Percentiles rank a stretch among this genome's conserved stretches.
phyloP scores from a whole-genome alignment of 352 stramenopile species.

The Pythium grandisporangium region DNA sequence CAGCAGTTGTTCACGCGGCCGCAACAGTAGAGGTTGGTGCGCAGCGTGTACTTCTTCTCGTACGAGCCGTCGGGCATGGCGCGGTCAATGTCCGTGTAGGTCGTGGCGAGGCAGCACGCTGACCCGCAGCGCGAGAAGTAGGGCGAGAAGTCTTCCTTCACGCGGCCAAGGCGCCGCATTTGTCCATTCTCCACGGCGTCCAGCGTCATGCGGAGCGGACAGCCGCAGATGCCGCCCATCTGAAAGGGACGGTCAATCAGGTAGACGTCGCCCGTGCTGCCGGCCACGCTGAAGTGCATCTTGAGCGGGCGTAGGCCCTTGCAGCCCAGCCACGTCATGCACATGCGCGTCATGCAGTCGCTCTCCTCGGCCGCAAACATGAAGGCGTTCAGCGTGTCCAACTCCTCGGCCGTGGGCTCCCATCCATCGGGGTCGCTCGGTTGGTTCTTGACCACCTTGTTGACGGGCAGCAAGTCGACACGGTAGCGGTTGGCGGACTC shows the following conservation, averaged over 20 bases:
- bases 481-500: constrained; percentile 59
- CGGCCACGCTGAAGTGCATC: constrained; percentile 31
- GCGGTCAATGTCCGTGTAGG: constrained; percentile 56
- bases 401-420: constrained; percentile 29
- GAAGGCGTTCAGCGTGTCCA: constrained; percentile 36
- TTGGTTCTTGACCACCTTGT: constrained; percentile 43
- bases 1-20: constrained; percentile 63
- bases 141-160: constrained; percentile 46
- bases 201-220: constrained; percentile 35
- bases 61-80: constrained; percentile 36
- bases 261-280: constrained; percentile 33
- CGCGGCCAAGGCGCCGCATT: constrained; percentile 21
- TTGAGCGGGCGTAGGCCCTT: constrained; percentile 26
- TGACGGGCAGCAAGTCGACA: constrained; percentile 23
- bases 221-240: constrained; percentile 22
- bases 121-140: constrained; percentile 32
- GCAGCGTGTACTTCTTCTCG: constrained; percentile 40
- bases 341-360: constrained; percentile 16
- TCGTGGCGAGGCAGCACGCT: constrained; percentile 38
- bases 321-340: constrained; percentile 26
- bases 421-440: constrained; percentile 32
- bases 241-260: constrained; percentile 30
- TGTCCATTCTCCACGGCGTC: constrained; percentile 11
- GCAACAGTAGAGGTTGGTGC: constrained; percentile 44
- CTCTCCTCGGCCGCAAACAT: constrained; percentile 39